These are phyloP conservation scores for Rosa multiflora DNA, from an alignment of 306 rosid species.

Conservation along the genomic window DNA sequence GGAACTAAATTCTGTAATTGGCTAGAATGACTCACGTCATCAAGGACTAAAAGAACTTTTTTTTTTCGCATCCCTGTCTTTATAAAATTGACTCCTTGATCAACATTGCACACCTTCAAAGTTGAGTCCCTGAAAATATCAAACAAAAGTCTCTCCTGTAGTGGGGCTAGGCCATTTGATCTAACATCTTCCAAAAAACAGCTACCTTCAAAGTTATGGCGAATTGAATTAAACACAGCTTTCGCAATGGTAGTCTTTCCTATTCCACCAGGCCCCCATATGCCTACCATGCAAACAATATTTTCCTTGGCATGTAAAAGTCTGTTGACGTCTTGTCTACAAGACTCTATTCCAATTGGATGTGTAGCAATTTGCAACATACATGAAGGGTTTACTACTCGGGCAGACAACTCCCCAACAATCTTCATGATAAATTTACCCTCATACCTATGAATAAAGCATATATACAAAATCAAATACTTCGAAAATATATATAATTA, in stretches of 20 bases:
- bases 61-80: not conserved
- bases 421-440: not conserved
- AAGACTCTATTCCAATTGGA: not conserved
- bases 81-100: not conserved
- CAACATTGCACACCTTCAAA: not conserved
- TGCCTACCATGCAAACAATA: not conserved
- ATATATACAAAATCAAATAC: not conserved
- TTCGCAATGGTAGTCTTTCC: constrained; percentile 4
- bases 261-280: constrained; percentile 11
- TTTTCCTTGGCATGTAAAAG: not conserved
- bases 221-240: not conserved
- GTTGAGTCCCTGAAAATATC: too few relatives aligned
- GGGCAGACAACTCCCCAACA: not conserved
- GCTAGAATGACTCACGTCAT: not conserved
- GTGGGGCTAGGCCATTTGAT: not conserved
- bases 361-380: not conserved
- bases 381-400: not conserved
- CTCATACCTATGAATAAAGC: not conserved
- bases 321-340: not conserved
- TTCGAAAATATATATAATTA: too few relatives aligned
- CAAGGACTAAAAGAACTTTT: not conserved
- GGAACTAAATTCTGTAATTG: not conserved
- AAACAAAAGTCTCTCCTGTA: not conserved
- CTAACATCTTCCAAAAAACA: not conserved
- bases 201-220: not conserved